Conservation (phyloP, 2,329 filamentous ascomycete species). For the Dothiorella sarmentorum region DNA sequence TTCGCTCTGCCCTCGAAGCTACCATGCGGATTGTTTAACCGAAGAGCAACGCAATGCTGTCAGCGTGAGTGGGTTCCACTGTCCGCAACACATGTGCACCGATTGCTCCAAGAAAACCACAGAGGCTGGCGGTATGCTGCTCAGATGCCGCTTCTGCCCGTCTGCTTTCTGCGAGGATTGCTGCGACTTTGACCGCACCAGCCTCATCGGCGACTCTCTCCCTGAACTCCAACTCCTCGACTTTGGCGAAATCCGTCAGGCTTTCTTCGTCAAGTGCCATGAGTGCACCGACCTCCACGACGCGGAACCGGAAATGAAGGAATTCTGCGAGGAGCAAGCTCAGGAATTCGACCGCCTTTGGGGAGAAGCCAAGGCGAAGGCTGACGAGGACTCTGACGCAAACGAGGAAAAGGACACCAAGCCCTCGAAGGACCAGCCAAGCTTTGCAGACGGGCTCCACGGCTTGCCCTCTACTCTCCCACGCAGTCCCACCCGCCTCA, state of each 20-base stretch:
- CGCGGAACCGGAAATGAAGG: constrained; percentile 18
- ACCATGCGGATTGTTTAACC: constrained; percentile 52
- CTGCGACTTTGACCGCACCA: constrained; percentile 50
- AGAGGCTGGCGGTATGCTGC: constrained; percentile 49
- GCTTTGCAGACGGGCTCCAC: neutral
- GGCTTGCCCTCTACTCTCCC: neutral
- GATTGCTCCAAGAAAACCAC: constrained; percentile 52
- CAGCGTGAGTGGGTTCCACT: constrained; percentile 50
- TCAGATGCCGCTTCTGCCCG: constrained; percentile 51
- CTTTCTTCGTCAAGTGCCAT: constrained; percentile 53
- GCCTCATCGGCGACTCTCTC: constrained; percentile 51
- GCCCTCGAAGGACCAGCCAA: neutral
- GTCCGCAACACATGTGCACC: constrained; percentile 54
- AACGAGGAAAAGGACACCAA: too few relatives aligned
- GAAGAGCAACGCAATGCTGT: constrained; percentile 31
- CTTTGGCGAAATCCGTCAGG: constrained; percentile 41
- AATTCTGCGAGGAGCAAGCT: neutral
- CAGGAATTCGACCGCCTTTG: neutral
- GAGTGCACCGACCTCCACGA: constrained; percentile 33
- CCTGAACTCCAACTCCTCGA: constrained; percentile 52
- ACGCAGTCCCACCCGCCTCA: neutral
- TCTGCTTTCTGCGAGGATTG: constrained; percentile 58
- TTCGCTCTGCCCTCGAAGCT: constrained; percentile 52
- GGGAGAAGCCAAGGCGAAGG: neutral
- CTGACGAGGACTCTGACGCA: too few relatives aligned